Evolutionary conservation across 2,329 filamentous ascomycete genomes (phyloP).

Genomic region (Proliferodiscus dingleyae): DNA sequence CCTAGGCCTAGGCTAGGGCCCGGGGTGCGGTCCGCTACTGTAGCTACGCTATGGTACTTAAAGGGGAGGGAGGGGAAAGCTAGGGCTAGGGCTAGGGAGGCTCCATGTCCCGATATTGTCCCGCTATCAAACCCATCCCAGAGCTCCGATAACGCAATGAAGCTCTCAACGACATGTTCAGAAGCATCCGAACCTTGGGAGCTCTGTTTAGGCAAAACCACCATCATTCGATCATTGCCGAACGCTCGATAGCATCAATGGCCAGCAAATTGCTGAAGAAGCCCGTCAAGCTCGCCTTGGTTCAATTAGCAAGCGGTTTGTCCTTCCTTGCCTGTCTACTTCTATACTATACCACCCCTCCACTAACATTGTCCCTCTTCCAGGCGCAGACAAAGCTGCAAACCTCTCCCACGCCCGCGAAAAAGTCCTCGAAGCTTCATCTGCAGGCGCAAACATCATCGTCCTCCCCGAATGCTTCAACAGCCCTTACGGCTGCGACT

Average conservation of each 20-base stretch:
- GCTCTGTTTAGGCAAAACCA: slow-evolving; percentile 8
- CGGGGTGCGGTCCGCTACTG: too few species aligned
- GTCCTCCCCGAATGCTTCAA: slow-evolving; percentile 99
- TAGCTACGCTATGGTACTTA: too few species aligned
- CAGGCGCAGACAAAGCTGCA: slow-evolving; percentile 71
- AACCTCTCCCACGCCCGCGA: slow-evolving; percentile 78
- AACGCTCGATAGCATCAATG: slow-evolving; percentile 24
- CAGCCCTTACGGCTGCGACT: slow-evolving; percentile 87
- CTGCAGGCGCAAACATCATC: slow-evolving; percentile 73
- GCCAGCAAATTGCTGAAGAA: slow-evolving; percentile 59
- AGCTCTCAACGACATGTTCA: slow-evolving; percentile 9
- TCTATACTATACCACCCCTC: slow-evolving; percentile 3
- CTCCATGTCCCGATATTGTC: background rate
- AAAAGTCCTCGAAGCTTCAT: slow-evolving; percentile 78
- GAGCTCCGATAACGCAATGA: slow-evolving; percentile 1
- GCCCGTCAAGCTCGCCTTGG: slow-evolving; percentile 72
- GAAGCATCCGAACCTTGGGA: slow-evolving; percentile 9
- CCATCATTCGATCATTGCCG: background rate
- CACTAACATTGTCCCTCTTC: slow-evolving; percentile 16
- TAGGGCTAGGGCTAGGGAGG: too few species aligned
- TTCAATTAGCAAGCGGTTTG: slow-evolving; percentile 72
- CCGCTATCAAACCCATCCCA: slow-evolving; percentile 4
- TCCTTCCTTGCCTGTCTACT: slow-evolving; percentile 5
- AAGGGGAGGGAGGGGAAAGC: too few species aligned
- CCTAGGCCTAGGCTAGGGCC: too few species aligned